These are phyloP conservation scores for Suillus subaureus DNA, from an alignment of 768 basidiomycete species.

Conservation along the genomic window DNA sequence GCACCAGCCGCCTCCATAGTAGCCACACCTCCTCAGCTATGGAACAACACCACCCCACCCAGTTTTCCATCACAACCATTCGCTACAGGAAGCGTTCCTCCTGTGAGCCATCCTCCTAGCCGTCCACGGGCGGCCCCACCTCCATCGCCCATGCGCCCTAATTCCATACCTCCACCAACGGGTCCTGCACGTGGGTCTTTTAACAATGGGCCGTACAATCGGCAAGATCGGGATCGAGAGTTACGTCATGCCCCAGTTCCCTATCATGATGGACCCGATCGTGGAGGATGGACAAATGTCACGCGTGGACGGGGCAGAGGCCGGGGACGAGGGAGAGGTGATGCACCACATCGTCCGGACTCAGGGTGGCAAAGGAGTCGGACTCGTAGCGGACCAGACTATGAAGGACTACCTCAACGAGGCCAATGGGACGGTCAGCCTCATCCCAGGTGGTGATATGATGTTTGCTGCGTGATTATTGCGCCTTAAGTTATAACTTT, in stretches of 20 bases:
- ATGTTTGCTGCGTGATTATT: not conserved
- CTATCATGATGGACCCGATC: conserved; percentile 37
- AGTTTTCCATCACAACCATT: conserved; percentile 17
- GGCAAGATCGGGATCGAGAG: conserved; percentile 26
- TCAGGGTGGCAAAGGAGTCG: conserved; percentile 59
- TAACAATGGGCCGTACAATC: conserved; percentile 31
- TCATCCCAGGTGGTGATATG: conserved; percentile 6
- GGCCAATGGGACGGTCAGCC: conserved; percentile 12
- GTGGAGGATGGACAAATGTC: conserved; percentile 32
- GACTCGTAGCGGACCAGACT: conserved; percentile 21
- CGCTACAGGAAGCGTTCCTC: conserved; percentile 17
- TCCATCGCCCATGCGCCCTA: conserved; percentile 24
- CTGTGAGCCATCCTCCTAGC: conserved; percentile 18
- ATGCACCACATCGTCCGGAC: conserved; percentile 46
- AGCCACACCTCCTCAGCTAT: conserved; percentile 25
- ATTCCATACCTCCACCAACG: conserved; percentile 17
- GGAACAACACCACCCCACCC: conserved; percentile 13
- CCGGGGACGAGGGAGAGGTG: conserved; percentile 29
- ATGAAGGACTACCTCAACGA: conserved; percentile 6
- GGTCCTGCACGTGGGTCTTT: conserved; percentile 24
- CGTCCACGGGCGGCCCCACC: conserved; percentile 30
- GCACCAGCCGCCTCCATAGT: conserved; percentile 27
- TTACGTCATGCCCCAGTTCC: conserved; percentile 25
- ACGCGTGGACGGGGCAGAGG: conserved; percentile 35
- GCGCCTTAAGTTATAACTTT: conserved; percentile 5